These are phyloP conservation scores for Hypoxylon sp. DNA, from an alignment of 2,329 filamentous ascomycete species.

Conservation along the genomic window DNA sequence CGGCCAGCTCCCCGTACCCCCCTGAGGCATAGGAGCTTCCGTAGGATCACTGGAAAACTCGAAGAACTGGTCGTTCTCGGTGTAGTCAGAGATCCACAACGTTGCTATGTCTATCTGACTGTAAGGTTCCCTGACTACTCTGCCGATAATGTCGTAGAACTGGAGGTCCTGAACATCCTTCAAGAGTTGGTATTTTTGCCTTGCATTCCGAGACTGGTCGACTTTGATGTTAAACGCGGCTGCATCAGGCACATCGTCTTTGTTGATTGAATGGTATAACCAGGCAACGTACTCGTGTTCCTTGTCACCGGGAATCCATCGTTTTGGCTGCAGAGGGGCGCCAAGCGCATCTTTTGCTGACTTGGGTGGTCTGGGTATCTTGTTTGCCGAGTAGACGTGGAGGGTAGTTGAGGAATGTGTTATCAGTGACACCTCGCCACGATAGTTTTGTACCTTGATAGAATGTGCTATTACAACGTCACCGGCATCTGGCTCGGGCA, in stretches of 20 bases:
- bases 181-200: conserved; percentile 69
- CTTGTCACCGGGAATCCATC: conserved; percentile 35
- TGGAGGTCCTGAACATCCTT: conserved; percentile 63
- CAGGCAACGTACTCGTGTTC: conserved; percentile 57
- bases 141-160: conserved; percentile 75
- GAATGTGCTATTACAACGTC: conserved; percentile 71
- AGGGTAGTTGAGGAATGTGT: conserved; percentile 54
- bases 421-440: conserved; percentile 52
- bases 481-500: conserved; percentile 58
- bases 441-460: conserved; percentile 57
- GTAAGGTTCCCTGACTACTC: conserved; percentile 67
- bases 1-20: conserved; percentile 65
- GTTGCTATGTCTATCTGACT: conserved; percentile 57
- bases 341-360: conserved; percentile 48
- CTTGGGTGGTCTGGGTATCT: conserved; percentile 52
- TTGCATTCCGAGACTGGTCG: conserved; percentile 52
- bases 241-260: conserved; percentile 52
- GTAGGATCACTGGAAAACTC: conserved; percentile 52
- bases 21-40: conserved; percentile 46
- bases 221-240: conserved; percentile 53
- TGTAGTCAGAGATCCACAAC: conserved; percentile 85
- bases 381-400: conserved; percentile 52
- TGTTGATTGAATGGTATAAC: conserved; percentile 56
- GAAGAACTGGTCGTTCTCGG: conserved; percentile 71
- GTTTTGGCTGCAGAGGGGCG: conserved; percentile 13